Conservation (phyloP, 2,329 filamentous ascomycete genomes). For the Triangularia setosa region DNA sequence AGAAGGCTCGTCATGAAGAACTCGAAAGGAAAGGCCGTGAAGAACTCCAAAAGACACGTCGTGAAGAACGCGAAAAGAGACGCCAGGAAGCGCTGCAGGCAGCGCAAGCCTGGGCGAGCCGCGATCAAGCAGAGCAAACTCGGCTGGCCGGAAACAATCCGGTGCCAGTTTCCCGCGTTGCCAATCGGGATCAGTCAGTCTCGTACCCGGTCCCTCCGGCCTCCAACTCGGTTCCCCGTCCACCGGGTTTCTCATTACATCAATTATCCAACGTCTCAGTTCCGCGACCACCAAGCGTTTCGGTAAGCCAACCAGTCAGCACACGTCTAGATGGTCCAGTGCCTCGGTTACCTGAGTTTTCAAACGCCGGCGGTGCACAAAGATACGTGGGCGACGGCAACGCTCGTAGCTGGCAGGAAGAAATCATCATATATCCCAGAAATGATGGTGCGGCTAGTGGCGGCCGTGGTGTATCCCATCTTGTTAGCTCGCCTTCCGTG, state of each 20-base stretch:
- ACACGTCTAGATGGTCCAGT: background rate
- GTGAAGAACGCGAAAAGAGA: background rate
- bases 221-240: background rate
- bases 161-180: background rate
- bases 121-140: too few relatives aligned
- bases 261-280: background rate
- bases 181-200: background rate
- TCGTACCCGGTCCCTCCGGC: background rate
- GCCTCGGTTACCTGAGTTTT: background rate
- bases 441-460: background rate
- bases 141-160: background rate
- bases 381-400: background rate
- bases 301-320: too few relatives aligned
- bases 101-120: background rate
- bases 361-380: background rate
- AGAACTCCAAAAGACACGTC: background rate
- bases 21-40: background rate
- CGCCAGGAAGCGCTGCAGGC: background rate
- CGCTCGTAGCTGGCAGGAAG: background rate
- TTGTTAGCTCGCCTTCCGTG: background rate
- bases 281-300: background rate
- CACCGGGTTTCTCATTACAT: background rate
- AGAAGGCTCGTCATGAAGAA: background rate
- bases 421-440: background rate
- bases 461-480: too few relatives aligned